Evolutionary conservation across 768 basidiomycete species (phyloP), one percentile per base, ranked within the genome.

Genomic region (Naganishia kalamii): DNA sequence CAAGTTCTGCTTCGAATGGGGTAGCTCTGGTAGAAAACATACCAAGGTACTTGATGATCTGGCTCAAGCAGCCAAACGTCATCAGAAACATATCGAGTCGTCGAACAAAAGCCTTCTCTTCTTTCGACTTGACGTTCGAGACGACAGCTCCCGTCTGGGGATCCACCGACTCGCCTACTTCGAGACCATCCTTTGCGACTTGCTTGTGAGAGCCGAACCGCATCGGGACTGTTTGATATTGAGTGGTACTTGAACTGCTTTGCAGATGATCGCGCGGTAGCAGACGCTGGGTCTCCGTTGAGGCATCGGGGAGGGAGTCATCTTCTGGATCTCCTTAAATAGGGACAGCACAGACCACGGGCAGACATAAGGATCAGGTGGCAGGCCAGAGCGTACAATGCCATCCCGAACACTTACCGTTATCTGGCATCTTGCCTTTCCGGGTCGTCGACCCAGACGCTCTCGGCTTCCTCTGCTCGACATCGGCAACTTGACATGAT

Each of bases 11-110:
- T 25, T 7, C 27, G n/a, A 23, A 5, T 17, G n/a, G 3, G 17
- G 6, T 23, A 54, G 19, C n/a, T 35, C 5, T 13, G 57, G 47
- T n/a, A 65, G 61, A 67, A 21, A 37, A 65, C 49, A 68, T 67
- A 65, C 70, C 71, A 10, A 70, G 60, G 48, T 70, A 75, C 49
- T 75, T 75, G 63, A 75, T 71, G 54, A 69, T 65, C 47, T 70
- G 69, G 17, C 68, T 65, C 44, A 69, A 47, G 40, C 70, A 73
- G 30, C 64, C 64, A 44, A 65, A 72, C 8, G 68, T 62, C 43
- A 73, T 62, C 30, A 75, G 51, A 48, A 74, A 64, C 33, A 65
- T 50, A 41, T 73, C 72, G 46, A 73, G 54, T 21, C 67, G 59
- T 7, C 66, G 60, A 5, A 73, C 68, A 25, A 74, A 74, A 32